Conservation (phyloP, 176 grass and related monocot genomes). For the Oryza coarctata region DNA sequence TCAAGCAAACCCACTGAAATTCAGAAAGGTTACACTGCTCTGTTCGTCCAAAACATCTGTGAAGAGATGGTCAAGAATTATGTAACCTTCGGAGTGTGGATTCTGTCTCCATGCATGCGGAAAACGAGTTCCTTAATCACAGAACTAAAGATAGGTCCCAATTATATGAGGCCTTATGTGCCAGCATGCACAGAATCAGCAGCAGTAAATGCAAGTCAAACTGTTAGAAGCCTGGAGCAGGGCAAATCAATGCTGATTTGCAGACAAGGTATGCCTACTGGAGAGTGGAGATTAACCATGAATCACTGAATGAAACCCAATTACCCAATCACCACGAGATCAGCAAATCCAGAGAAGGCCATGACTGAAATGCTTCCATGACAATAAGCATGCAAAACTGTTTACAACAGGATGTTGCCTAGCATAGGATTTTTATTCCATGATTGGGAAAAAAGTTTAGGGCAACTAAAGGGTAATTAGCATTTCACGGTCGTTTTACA, state of each 20-base stretch:
- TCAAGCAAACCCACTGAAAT: not conserved
- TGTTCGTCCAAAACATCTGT: too few species aligned
- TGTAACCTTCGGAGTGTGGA: not conserved
- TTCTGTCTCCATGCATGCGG: not conserved
- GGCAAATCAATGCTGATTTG: not conserved
- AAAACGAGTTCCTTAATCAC: not conserved
- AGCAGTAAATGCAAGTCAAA: conserved; percentile 13
- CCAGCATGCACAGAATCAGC: not conserved
- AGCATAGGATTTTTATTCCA: conserved; percentile 18
- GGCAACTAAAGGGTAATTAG: conserved; percentile 20
- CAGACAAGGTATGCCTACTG: not conserved
- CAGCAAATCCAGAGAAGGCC: not conserved
- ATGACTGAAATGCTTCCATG: not conserved
- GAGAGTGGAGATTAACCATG: not conserved
- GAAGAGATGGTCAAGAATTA: not conserved
- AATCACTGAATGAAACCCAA: not conserved
- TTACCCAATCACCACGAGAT: not conserved
- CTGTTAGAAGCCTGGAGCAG: not conserved
- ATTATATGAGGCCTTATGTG: not conserved
- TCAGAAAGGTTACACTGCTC: not conserved
- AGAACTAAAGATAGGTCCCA: not conserved
- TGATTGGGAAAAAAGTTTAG: not conserved
- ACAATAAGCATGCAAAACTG: not conserved
- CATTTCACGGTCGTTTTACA: conserved; percentile 11
- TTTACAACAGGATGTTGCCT: not conserved